Evolutionary conservation across 2,329 filamentous ascomycete genomes (phyloP), one percentile per base, ranked within the genome.

Genomic region (Tolypocladium capitatum): DNA sequence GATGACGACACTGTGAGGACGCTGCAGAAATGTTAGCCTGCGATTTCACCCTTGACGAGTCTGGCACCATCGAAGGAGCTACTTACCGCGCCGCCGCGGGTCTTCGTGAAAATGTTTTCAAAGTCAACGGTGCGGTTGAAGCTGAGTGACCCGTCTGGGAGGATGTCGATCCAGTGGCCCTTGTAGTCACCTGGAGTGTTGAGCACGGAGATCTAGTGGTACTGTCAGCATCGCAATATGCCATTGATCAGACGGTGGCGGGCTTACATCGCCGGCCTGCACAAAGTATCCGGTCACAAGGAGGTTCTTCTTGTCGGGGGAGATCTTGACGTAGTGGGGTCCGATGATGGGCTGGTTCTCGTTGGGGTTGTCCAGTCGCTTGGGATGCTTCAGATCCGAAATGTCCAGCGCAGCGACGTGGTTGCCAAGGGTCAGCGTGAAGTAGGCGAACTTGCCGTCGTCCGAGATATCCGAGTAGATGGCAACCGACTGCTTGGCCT

Each of bases 241-340:
- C 27, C 11, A 4, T 10, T 30, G 4, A 4, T 4, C 5, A 30
- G 28, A 30, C 13, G 10, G 10, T 13, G 13, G 28, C 28, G 10
- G 28, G 28, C 58, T 55, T 56, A 65, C 63, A 51, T 76, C 73
- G 27, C 78, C 77, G 10, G 71, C 75, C 63, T 82, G 77, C 3
- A 83, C 75, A 56, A 82, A 82, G 65, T 82, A 82, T 46, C 80
- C 79, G n/a, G 75, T 80, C 14, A 81, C 76, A 2, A 81, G 67
- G 16, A 82, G 61, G 58, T 81, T 75, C 68, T 79, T 79, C 68
- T 81, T 76, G 53, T 81, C 78, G 0, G 78, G 78, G 5, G 75
- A 74, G 50, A 82, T 68, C 67, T 81, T 82, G 64, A 82, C 65
- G 55, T 81, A 82, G 65, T 82, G 78, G 0, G 78, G 78, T 1